Evolutionary conservation across 1,139 yeast genomes (phyloP), one percentile per base, ranked within the genome.

Genomic region (Yamadazyma blattariae): DNA sequence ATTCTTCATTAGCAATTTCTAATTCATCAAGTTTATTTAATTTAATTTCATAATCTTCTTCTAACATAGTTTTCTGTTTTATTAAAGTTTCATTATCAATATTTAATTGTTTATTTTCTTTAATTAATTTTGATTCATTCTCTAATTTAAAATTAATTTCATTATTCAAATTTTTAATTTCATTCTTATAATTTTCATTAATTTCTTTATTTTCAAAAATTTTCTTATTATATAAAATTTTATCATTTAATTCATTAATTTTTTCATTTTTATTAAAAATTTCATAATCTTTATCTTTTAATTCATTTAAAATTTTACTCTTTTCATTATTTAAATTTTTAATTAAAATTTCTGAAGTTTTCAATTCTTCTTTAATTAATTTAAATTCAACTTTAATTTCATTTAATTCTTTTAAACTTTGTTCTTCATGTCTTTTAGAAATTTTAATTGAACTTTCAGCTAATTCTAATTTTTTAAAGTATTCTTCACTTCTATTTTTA

Each of bases 401-500:
- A 16, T 62, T 59, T 39, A 82, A 63, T 46, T 87, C 89, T 26
- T 65, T 64, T 32, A 60, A 63, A 7, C 84, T 73, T 35, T 67
- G 59, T 34, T 72, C 72, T 51, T 83, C 90, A 13, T 82, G 79
- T 45, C 86, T 68, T 46, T 65, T 66, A 3, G 88, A 77, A 33
- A 79, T 73, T 31, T 73, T 66, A 2, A 85, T 78, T 2, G 88
- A 83, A 33, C 82, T 71, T 51, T 90, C 96, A 1, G 95, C 92
- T 40, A 78, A 73, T 50, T 88, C 95, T 25, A 89, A 65, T 48
- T 86, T 85, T 41, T 71, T 69, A 48, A 74, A 79, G 51, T 87
- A 85, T 45, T 83, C 87, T 31, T 86, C 92, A 12, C 95, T 79
- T 39, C 96, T 73, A 27, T 67, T 62, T 51, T 79, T 83, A 57